Base-by-base conservation (phyloP, 2,329 filamentous ascomycete genomes). In the Microdochium nivale region DNA sequence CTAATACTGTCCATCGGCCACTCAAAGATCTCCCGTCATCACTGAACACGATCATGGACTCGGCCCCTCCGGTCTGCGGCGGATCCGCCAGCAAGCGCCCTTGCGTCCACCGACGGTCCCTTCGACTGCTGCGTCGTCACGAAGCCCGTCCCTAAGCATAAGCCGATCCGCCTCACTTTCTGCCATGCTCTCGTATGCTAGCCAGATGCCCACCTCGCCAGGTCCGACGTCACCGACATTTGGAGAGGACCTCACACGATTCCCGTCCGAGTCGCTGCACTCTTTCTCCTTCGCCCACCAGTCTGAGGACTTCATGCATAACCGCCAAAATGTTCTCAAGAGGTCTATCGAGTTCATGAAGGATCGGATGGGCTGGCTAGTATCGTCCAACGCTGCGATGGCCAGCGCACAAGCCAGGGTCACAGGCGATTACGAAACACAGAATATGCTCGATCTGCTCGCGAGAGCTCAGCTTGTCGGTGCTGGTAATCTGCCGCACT, bases 241-340 rank as follows among this genome's bases (percentile, higher is more conserved):
- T 64, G 80, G 83, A 62, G 94, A 97, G 73, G 94, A 99, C 65
- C 80, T 99, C 47, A 86, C 85, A 47, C 86, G 91, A 49, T 99
- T 99, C 65, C 92, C 94, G 1, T 90, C 89, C 60, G 94, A 99
- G 66, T 99, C 94, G 5, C 75, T 99, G 47, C 94, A 99, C 69
- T 99, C 94, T 1, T 99, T 99, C 72, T 97, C 92, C 13, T 99
- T 99, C 68, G 90, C 94, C 40, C 89, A 95, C 60, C 91, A 96
- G 69, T 92, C 91, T 2, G 91, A 96, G 63, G 92, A 97, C 56
- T 84, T 90, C 56, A 78, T 97, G 52, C 88, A 96, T 66, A 96
- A 83, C 66, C 86, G 94, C 51, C 91, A 97, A 67, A 95, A 90
- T 74, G 87, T 96, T 32, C 68, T 99, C 62, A 96, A 95, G 70